These are phyloP conservation scores for Eucalyptus erythrocorys DNA, from an alignment of 345 rosid genomes.

Conservation along the genomic window DNA sequence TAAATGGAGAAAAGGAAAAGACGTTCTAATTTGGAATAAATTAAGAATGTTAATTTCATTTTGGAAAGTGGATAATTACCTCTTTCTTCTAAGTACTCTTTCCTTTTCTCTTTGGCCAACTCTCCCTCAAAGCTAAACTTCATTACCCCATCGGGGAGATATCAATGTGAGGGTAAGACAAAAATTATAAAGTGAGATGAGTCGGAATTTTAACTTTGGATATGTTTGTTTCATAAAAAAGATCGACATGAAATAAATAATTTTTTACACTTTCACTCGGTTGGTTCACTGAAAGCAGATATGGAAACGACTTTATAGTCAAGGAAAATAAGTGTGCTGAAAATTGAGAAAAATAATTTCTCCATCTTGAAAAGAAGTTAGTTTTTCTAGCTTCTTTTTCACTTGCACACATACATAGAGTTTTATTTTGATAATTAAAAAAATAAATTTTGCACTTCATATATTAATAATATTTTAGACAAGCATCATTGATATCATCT, in stretches of 20 bases:
- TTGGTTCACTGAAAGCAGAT: fast-evolving
- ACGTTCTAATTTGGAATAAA: no score
- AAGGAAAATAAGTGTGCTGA: not conserved
- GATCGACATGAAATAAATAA: not conserved
- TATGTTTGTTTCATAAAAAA: not conserved
- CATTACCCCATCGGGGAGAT: not conserved
- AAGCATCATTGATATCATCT: not conserved
- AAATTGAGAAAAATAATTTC: not conserved
- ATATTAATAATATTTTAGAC: not conserved
- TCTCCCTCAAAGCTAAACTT: not conserved
- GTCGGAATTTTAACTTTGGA: not conserved
- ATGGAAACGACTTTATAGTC: not conserved
- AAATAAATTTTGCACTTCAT: not conserved
- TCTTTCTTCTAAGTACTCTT: not conserved
- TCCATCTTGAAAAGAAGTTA: not conserved
- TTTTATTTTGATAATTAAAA: not conserved
- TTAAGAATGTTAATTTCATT: not conserved
- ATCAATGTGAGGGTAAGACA: not conserved
- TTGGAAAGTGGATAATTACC: not conserved
- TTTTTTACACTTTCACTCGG: fast-evolving
- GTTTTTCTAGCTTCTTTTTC: not conserved
- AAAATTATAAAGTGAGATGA: not conserved
- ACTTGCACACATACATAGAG: not conserved
- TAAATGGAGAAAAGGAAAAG: not conserved
- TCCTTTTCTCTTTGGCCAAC: not conserved